Percentiles rank a stretch among this genome's conserved stretches.
Evolutionary conservation across 2,329 filamentous ascomycete species (phyloP).

Genomic region (Fonsecaea pedrosoi): DNA sequence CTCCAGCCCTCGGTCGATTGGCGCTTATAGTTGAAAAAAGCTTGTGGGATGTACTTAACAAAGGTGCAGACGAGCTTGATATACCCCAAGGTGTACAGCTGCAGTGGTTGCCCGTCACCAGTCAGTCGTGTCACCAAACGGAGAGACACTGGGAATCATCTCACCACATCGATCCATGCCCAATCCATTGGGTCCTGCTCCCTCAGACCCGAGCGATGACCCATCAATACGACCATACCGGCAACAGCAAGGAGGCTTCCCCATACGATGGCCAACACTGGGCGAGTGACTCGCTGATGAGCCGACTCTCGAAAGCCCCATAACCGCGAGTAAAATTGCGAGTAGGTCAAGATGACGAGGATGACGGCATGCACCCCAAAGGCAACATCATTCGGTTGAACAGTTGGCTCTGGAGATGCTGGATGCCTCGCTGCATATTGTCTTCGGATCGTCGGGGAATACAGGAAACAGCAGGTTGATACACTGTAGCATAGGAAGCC

Average conservation of each 20-base stretch:
- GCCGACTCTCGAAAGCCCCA: constrained; percentile 76
- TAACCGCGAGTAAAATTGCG: constrained; percentile 73
- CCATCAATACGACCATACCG: constrained; percentile 51
- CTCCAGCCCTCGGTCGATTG: constrained; percentile 87
- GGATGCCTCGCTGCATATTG: constrained; percentile 86
- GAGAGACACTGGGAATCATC: constrained; percentile 28
- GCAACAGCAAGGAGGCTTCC: constrained; percentile 64
- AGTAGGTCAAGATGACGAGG: constrained; percentile 74
- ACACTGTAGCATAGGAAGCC: constrained; percentile 72
- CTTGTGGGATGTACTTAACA: constrained; percentile 91
- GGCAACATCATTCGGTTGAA: constrained; percentile 85
- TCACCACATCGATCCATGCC: constrained; percentile 70
- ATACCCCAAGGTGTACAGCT: constrained; percentile 76
- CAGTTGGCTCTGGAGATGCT: constrained; percentile 76
- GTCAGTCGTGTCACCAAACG: constrained; percentile 41
- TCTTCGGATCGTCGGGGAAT: constrained; percentile 74
- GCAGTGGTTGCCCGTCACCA: constrained; percentile 27
- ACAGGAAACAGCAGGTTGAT: constrained; percentile 78
- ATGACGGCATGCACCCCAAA: constrained; percentile 84
- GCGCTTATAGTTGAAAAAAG: constrained; percentile 80
- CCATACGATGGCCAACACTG: constrained; percentile 72
- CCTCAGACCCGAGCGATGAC: constrained; percentile 48
- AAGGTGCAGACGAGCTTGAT: constrained; percentile 88
- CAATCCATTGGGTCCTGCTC: constrained; percentile 59
- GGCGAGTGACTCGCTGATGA: constrained; percentile 62